These are phyloP conservation scores for Fusarium palustre DNA, from an alignment of 2,329 filamentous ascomycete species.

Conservation along the genomic window DNA sequence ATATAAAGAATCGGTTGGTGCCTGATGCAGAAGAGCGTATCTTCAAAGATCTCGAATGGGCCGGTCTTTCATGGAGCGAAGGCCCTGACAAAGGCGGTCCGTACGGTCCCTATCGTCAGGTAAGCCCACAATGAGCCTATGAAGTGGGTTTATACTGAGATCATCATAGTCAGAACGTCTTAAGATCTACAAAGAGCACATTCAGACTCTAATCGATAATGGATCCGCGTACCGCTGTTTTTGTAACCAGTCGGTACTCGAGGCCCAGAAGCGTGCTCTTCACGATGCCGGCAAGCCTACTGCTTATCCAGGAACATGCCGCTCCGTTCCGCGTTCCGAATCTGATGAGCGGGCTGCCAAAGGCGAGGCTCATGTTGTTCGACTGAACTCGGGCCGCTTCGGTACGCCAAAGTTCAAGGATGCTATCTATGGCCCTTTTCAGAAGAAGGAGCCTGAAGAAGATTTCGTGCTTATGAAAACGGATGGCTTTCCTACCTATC, in stretches of 20 bases:
- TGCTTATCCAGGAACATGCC: constrained; percentile 74
- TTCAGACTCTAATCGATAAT: constrained; percentile 73
- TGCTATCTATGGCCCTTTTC: constrained; percentile 79
- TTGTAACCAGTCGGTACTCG: constrained; percentile 79
- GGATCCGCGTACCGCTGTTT: constrained; percentile 94
- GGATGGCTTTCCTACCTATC: constrained; percentile 94
- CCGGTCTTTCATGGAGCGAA: constrained; percentile 93
- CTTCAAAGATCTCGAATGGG: constrained; percentile 86
- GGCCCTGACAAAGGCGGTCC: constrained; percentile 85
- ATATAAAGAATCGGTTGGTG: constrained; percentile 78
- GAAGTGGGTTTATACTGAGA: neutral
- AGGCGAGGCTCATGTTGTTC: constrained; percentile 80
- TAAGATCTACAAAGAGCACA: constrained; percentile 76
- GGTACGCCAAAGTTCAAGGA: constrained; percentile 76
- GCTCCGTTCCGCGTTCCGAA: constrained; percentile 72
- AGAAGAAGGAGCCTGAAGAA: constrained; percentile 69
- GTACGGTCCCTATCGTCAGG: constrained; percentile 87
- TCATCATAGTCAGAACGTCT: constrained; percentile 78
- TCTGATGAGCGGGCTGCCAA: constrained; percentile 75
- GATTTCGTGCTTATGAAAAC: constrained; percentile 93
- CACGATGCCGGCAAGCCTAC: constrained; percentile 62
- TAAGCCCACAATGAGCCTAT: constrained; percentile 53
- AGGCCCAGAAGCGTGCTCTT: constrained; percentile 72
- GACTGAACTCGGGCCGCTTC: constrained; percentile 72
- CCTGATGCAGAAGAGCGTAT: constrained; percentile 81